Base-by-base conservation (phyloP, 345 rosid genomes). In the Balakata baccata region DNA sequence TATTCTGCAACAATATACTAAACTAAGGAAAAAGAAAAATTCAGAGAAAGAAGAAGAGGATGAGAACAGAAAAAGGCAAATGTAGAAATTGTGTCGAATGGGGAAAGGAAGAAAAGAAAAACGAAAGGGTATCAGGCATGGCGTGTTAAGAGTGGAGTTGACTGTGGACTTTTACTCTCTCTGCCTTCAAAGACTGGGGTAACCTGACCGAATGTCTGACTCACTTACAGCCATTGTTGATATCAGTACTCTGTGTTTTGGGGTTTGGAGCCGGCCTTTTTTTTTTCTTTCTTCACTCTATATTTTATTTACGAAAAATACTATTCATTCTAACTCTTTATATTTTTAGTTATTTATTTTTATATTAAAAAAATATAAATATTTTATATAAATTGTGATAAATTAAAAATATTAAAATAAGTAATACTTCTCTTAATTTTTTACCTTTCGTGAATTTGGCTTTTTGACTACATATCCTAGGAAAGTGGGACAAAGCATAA, bases 111-210 rank as follows among this genome's bases (percentile, higher is more conserved):
- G 71, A 70, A 39, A 46, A 13, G 60, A 39, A 75, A 10, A 34
- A 46, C 20, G 41, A 62, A 25, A 60, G 20, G 43, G 66, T 11
- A 34, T n/a, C n/a, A n/a, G n/a, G n/a, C n/a, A n/a, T 70, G 56
- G 79, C 80, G 82, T 67, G 69, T 63, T n/a, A 59, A 13, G 82
- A 20, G 70, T 50, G 72, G 80, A 65, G 84, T 74, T 73, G 81
- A 83, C 83, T 25, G 74, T 22, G 34, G 72, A 69, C 78, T 68
- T 51, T 90, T 91, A 38, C 0, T 23, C 5, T 10, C 10, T 3
- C 1, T 38, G 1, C 37, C 52, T 23, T 50, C 49, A 64, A 64
- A 73, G 75, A 82, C 80, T 39, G 61, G 91, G 75, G 0, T 0
- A 0, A 82, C 1, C 34, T 29, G 71, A 11, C 37, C 2, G 16